Conservation (phyloP, 805 yeast species). For the Candida germanica region DNA sequence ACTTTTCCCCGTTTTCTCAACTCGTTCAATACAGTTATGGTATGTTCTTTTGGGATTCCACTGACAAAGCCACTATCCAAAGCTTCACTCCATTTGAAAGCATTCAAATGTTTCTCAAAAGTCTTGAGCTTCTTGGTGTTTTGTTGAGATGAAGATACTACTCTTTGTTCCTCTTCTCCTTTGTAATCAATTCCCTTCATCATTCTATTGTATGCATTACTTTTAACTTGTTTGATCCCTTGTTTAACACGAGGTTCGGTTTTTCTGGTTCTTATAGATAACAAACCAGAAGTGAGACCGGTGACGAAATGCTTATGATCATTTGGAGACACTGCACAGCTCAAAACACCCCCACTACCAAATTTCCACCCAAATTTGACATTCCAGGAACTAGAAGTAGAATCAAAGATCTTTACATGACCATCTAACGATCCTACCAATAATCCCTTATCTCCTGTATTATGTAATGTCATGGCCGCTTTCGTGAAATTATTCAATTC, state of each 20-base stretch:
- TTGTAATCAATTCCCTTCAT: conserved; percentile 87
- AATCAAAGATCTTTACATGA: conserved; percentile 92
- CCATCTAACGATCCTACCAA: conserved; percentile 96
- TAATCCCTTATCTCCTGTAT: conserved; percentile 73
- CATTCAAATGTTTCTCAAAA: conserved; percentile 80
- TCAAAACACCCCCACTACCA: conserved; percentile 81
- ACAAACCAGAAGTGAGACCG: conserved; percentile 85
- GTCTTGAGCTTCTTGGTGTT: conserved; percentile 62
- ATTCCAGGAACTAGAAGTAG: conserved; percentile 67
- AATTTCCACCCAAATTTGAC: conserved; percentile 97
- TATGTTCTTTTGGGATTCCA: conserved; percentile 76
- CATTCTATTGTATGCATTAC: conserved; percentile 73
- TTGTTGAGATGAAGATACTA: conserved; percentile 50
- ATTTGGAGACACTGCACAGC: conserved; percentile 87
- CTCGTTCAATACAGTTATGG: conserved; percentile 81
- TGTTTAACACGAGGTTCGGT: conserved; percentile 56
- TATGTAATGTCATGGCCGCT: conserved; percentile 81
- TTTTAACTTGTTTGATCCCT: conserved; percentile 47
- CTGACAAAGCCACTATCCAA: conserved; percentile 79
- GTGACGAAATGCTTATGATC: conserved; percentile 77
- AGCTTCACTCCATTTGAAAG: conserved; percentile 92
- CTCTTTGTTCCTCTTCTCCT: conserved; percentile 81
- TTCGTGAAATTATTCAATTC: conserved; percentile 87
- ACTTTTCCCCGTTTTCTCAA: conserved; percentile 86
- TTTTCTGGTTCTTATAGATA: conserved; percentile 85